Base-by-base conservation (phyloP, 768 basidiomycete species). In the Galerina sulciceps region DNA sequence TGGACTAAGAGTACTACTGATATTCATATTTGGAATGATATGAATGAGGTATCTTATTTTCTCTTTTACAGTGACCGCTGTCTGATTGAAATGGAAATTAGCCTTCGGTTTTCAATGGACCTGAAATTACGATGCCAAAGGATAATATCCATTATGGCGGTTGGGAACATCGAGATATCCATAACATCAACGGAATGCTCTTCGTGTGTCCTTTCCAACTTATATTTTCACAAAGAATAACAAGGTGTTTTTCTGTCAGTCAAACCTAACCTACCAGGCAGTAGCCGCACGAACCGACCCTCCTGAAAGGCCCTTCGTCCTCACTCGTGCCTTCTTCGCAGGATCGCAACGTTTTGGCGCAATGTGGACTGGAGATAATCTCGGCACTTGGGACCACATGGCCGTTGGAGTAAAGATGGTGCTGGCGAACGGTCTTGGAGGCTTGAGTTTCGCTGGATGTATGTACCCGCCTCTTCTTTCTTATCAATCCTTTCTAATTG, bases 61-160 rank as follows among this genome's bases (percentile, higher is more conserved):
- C 14, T 18, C 42, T 40, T 43, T 9, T 34, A 13, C 17, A 36
- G 20, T 10, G 9, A 1, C 6, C 15, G 36, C 14, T 0, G 5
- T 2, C 22, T 37, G 36, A 35, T 10, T 23, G n/a, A n/a, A 14
- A 17, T 49, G 53, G 44, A 55, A 37, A 60, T 31, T 62, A 69
- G 93, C 97, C 97, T 1, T 90, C 96, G 10, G 88, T 99, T n/a
- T 99, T 99, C 80, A 96, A 98, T 64, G 97, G 96, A 0, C 97
- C 97, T 5, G 97, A 99, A 71, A 98, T 99, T 66, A 80, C 81
- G 10, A 85, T 85, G 84, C 84, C 82, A 10, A 81, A 79, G 62
- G 84, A 85, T 61, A 84, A 81, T 52, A 72, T 97, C 42, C 96
- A 99, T 68, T 78, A 94, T 66, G 93, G 91, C 31, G 94, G 94